These are phyloP conservation scores for Phytophthora citrophthora DNA, from an alignment of 352 stramenopile species.

Conservation along the genomic window DNA sequence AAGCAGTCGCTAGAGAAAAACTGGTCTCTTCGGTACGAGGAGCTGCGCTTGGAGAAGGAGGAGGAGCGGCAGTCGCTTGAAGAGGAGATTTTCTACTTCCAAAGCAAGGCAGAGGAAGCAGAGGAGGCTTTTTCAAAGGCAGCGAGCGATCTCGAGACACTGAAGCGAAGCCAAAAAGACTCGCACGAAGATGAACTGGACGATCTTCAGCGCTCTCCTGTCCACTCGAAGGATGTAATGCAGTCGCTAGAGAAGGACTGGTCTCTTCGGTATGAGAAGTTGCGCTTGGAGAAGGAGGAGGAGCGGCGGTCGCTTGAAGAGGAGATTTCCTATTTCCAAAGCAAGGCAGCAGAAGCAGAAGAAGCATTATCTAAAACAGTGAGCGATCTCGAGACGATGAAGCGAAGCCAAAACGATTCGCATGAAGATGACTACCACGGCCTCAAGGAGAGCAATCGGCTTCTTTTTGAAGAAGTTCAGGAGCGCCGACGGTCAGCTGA, in stretches of 20 bases:
- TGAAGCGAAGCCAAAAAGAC: conserved; percentile 30
- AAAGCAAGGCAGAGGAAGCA: conserved; percentile 35
- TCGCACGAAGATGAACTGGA: conserved; percentile 58
- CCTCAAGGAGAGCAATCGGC: conserved; percentile 71
- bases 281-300: conserved; percentile 53
- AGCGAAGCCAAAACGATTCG: conserved; percentile 23
- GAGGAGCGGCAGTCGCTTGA: conserved; percentile 46
- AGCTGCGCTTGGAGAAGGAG: conserved; percentile 53
- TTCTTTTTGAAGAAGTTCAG: conserved; percentile 67
- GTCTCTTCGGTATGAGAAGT: conserved; percentile 49
- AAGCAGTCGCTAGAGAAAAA: conserved; percentile 48
- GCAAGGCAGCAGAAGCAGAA: conserved; percentile 39
- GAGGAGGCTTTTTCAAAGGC: conserved; percentile 44
- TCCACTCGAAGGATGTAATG: conserved; percentile 54
- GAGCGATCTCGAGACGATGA: conserved; percentile 40
- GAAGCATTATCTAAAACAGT: conserved; percentile 37
- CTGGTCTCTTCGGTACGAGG: conserved; percentile 53
- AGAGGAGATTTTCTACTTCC: conserved; percentile 48
- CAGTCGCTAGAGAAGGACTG: conserved; percentile 49
- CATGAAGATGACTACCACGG: conserved; percentile 43
- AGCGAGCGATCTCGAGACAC: conserved; percentile 37
- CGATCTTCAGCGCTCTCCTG: conserved; percentile 44
- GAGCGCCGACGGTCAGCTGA: conserved; percentile 57
- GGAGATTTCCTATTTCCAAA: conserved; percentile 47
- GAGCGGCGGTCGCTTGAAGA: conserved; percentile 51